phyloP scores from a whole-genome alignment of 73 alveolate species.

The Durusdinium trenchii region DNA sequence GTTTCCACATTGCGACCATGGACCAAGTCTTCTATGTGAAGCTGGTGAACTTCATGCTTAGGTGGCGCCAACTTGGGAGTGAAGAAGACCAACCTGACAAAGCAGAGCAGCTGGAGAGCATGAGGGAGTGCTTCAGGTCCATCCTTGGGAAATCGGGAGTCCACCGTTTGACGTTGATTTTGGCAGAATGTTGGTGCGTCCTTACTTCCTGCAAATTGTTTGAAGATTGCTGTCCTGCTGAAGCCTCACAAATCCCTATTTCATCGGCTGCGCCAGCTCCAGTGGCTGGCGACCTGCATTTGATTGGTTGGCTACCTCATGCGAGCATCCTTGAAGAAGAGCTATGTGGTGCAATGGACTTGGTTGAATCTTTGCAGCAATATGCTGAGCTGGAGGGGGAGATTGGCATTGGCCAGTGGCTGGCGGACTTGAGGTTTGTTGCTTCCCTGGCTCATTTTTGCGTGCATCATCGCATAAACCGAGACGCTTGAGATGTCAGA shows the following conservation, averaged over 20 bases:
- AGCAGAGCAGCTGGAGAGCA: not conserved
- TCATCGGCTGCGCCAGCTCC: not conserved
- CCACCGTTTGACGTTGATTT: not conserved
- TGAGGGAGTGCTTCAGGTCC: not conserved
- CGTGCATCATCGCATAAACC: not conserved
- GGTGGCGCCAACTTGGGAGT: not conserved
- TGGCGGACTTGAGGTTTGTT: not conserved
- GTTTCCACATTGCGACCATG: not conserved
- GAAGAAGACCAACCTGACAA: not conserved
- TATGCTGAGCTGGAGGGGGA: not conserved
- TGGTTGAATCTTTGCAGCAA: not conserved
- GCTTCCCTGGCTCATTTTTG: not conserved
- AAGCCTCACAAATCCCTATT: not conserved
- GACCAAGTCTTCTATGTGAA: not conserved
- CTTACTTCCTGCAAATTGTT: not conserved
- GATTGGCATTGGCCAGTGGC: not conserved
- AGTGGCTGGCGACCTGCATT: not conserved
- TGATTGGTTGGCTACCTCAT: not conserved
- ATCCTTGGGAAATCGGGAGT: not conserved
- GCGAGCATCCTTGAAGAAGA: slow-evolving; percentile 13
- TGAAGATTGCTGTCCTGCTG: not conserved
- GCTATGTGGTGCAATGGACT: not conserved
- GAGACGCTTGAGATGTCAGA: not conserved
- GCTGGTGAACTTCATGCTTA: not conserved
- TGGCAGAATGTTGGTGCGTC: not conserved